Evolutionary conservation across 192 early-diverging fungal species (phyloP).

Genomic region (Powellomyces hirtus): DNA sequence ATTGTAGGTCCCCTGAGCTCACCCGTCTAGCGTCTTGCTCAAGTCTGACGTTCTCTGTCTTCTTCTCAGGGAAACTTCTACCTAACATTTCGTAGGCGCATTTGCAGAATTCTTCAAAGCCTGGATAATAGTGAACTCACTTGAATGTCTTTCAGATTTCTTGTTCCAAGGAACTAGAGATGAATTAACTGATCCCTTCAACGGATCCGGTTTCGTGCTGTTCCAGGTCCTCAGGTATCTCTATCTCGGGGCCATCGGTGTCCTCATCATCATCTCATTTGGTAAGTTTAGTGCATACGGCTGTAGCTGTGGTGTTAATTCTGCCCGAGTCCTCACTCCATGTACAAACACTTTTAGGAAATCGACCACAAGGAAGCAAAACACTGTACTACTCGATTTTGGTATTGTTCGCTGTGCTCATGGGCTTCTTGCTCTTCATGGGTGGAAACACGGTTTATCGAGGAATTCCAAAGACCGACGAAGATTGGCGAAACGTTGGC

Average conservation of each 20-base stretch:
- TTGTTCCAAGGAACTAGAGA: conserved; percentile 17
- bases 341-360: conserved; percentile 61
- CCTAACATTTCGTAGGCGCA: conserved; percentile 21
- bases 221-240: conserved; percentile 12
- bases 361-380: conserved; percentile 57
- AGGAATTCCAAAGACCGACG: conserved; percentile 16
- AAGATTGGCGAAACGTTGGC: conserved; percentile 14
- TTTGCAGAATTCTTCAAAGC: not conserved
- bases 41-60: not conserved
- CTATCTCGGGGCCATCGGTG: conserved; percentile 27
- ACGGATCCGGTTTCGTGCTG: conserved; percentile 14
- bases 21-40: not conserved
- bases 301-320: not conserved
- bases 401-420: conserved; percentile 41
- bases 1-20: conserved; percentile 26
- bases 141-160: conserved; percentile 8
- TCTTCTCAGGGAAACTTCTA: conserved; percentile 29
- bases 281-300: conserved; percentile 34
- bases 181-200: conserved; percentile 26
- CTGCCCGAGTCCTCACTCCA: conserved; percentile 23
- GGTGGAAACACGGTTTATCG: conserved; percentile 29
- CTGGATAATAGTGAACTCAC: not conserved
- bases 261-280: conserved; percentile 47
- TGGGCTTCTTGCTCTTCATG: conserved; percentile 47
- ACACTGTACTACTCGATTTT: conserved; percentile 36